Evolutionary conservation across 2,329 filamentous ascomycete genomes (phyloP), one percentile per base, ranked within the genome.

Genomic region (Aquanectria penicillioides): DNA sequence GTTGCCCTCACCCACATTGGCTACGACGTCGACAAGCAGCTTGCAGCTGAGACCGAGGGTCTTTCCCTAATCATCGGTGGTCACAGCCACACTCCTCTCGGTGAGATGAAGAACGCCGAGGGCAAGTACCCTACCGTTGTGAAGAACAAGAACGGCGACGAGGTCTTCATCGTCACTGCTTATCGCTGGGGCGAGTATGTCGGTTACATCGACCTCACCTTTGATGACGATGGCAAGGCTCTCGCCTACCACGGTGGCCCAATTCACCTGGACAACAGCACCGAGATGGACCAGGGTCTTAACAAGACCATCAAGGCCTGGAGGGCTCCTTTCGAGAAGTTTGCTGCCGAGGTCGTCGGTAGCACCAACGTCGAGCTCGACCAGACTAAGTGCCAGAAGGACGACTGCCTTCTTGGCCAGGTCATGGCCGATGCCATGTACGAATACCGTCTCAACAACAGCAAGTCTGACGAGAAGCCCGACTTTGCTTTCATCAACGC

Each of bases 151-250:
- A 82, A 86, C 46, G 87, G 86, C 38, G 84, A 89, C 28, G 88
- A 90, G 66, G 87, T 90, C 46, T 90, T 89, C 69, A 82, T 89
- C 66, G 87, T 90, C 15, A 89, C 86, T 7, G 84, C 87, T 3
- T 90, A 87, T 69, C 83, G 86, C 61, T 90, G 88, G 88, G 87
- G 87, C 48, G 86, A 89, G 74, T 89, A 89, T 54, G 74, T 90
- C 3, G 88, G 87, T 56, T 87, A 87, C 71, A 90, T 90, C 63
- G 86, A 89, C 62, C 81, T 90, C 7, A 86, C 84, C 1, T 90
- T 88, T 67, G 86, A 88, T 65, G 63, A 77, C 4, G 75, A 83
- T 2, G 88, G 88, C 70, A 86, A 83, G 71, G 83, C 89, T 13
- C 78, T 89, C 6, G 81, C 80, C 4, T 90, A 90, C 74, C 82